A percentile compares a stretch with the other conserved stretches of the same genome.
These are phyloP conservation scores for Firmiana major DNA, from an alignment of 345 rosid species.

Conservation along the genomic window DNA sequence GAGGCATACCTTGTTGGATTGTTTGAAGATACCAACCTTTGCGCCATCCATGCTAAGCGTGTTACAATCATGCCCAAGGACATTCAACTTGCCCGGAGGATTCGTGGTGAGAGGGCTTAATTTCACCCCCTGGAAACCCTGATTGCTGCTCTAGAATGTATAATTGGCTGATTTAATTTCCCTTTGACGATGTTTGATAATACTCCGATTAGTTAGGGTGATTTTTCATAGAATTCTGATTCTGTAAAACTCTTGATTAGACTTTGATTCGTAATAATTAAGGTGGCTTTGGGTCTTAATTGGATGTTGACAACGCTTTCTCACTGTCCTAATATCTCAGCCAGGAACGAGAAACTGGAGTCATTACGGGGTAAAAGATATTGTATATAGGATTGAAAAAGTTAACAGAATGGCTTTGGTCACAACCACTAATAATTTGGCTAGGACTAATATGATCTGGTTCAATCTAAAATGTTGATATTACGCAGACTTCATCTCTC, in stretches of 20 bases:
- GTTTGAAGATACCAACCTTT: constrained; percentile 86
- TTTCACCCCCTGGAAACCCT: neutral
- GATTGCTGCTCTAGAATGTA: neutral
- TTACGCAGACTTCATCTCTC: too few relatives aligned
- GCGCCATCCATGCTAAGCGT: constrained; percentile 87
- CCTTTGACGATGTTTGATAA: too few relatives aligned
- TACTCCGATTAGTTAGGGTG: neutral
- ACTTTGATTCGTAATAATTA: neutral
- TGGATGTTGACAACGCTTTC: neutral
- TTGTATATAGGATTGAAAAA: too few relatives aligned
- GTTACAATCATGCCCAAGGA: constrained; percentile 93
- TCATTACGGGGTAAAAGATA: too few relatives aligned
- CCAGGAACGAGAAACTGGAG: too few relatives aligned
- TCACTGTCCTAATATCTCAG: too few relatives aligned
- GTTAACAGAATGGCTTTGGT: too few relatives aligned
- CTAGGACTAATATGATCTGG: too few relatives aligned
- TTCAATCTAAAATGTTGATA: too few relatives aligned
- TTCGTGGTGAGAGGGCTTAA: constrained; percentile 83
- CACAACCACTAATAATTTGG: too few relatives aligned
- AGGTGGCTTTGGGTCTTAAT: neutral
- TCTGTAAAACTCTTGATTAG: neutral
- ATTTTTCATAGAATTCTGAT: neutral
- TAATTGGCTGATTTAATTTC: neutral
- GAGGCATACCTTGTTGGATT: constrained; percentile 88
- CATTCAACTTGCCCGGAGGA: constrained; percentile 76